phyloP scores from a whole-genome alignment of 1,284 basidiomycete genomes.

The Sanghuangporus baumii region DNA sequence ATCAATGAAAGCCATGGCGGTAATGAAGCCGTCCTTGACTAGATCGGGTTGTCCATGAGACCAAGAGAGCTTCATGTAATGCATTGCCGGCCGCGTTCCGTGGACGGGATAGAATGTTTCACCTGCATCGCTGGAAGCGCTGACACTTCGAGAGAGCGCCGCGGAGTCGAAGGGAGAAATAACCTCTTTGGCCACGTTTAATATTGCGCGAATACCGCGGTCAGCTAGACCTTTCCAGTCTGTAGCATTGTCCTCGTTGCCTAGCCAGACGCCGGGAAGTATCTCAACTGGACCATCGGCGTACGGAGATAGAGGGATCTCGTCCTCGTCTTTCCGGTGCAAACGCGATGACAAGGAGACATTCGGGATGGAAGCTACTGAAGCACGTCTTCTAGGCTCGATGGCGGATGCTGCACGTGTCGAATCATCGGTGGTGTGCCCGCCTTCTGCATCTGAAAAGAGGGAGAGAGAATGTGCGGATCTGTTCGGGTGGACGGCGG shows the following conservation, averaged over 20 bases:
- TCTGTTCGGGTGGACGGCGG: slow-evolving; percentile 45
- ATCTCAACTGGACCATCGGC: slow-evolving; percentile 83
- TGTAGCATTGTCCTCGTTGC: slow-evolving; percentile 89
- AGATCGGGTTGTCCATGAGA: slow-evolving; percentile 91
- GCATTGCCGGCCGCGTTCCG: slow-evolving; percentile 67
- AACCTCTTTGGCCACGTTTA: slow-evolving; percentile 97
- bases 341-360: slow-evolving; percentile 42
- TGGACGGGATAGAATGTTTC: slow-evolving; percentile 42
- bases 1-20: slow-evolving; percentile 79
- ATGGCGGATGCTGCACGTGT: slow-evolving; percentile 17
- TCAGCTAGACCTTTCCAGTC: slow-evolving; percentile 70
- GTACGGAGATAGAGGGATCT: slow-evolving; percentile 64
- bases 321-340: slow-evolving; percentile 64
- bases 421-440: background rate
- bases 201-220: slow-evolving; percentile 72
- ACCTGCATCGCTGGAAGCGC: slow-evolving; percentile 32
- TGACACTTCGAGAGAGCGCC: slow-evolving; percentile 55
- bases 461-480: slow-evolving; percentile 44
- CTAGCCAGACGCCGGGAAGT: slow-evolving; percentile 87
- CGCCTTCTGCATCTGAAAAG: slow-evolving; percentile 6
- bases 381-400: slow-evolving; percentile 39
- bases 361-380: slow-evolving; percentile 59
- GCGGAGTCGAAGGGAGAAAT: slow-evolving; percentile 64
- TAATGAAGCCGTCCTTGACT: slow-evolving; percentile 70
- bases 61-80: slow-evolving; percentile 93